These are phyloP conservation scores for Neoboletus brunneissimus DNA, from an alignment of 768 basidiomycete species.

Conservation along the genomic window DNA sequence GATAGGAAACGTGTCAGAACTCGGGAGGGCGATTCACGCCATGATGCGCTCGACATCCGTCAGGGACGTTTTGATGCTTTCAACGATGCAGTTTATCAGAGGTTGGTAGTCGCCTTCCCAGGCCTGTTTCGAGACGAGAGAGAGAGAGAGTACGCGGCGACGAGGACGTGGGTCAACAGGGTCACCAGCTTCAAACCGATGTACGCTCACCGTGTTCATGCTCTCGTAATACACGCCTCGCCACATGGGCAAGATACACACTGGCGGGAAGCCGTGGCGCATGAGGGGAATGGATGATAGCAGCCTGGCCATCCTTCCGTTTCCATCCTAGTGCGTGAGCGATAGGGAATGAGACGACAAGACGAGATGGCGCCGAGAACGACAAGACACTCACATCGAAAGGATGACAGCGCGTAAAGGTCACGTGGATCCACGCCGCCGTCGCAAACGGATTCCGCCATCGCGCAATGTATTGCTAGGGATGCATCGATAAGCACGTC, in stretches of 20 bases:
- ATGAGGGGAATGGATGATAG: constrained; percentile 36
- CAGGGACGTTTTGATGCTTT: constrained; percentile 24
- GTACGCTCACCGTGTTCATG: constrained; percentile 30
- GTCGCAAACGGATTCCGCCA: constrained; percentile 39
- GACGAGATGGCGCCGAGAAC: not conserved
- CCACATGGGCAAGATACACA: constrained; percentile 28
- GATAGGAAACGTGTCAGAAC: not conserved
- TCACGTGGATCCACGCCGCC: constrained; percentile 35
- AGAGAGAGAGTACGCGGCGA: not conserved
- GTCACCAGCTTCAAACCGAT: not conserved
- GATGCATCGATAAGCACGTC: not conserved
- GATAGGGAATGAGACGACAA: not conserved
- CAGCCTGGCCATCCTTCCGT: constrained; percentile 35
- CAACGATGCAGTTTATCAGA: constrained; percentile 31
- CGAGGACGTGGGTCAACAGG: not conserved
- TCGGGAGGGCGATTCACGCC: constrained; percentile 12
- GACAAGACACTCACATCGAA: constrained; percentile 28
- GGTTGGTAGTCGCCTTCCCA: constrained; percentile 36
- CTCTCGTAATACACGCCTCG: constrained; percentile 30
- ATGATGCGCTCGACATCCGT: constrained; percentile 32
- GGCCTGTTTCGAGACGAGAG: constrained; percentile 15
- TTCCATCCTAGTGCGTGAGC: constrained; percentile 27
- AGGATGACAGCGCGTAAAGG: constrained; percentile 35
- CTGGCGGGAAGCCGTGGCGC: constrained; percentile 32
- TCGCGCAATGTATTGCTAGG: constrained; percentile 37